These are phyloP conservation scores for Durotheca rogersii DNA, from an alignment of 495 filamentous ascomycete species.

Conservation along the genomic window DNA sequence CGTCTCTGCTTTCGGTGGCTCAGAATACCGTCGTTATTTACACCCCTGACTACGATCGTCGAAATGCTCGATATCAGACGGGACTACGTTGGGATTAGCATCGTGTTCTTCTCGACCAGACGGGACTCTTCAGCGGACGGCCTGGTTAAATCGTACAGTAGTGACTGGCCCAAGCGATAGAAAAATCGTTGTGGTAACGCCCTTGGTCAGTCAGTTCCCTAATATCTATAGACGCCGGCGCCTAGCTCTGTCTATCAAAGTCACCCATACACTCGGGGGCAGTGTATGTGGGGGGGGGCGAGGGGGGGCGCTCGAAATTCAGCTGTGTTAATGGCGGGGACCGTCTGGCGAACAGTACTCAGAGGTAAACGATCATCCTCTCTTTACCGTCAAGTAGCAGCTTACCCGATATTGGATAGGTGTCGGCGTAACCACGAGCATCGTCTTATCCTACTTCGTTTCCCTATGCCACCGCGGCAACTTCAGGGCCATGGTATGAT, in stretches of 20 bases:
- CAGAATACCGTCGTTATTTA: slow-evolving; percentile 55
- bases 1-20: slow-evolving; percentile 46
- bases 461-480: slow-evolving; percentile 64
- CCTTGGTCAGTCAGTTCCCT: slow-evolving; percentile 46
- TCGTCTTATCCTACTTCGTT: slow-evolving; percentile 66
- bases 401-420: neutral
- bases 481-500: slow-evolving; percentile 56
- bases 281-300: slow-evolving; percentile 48
- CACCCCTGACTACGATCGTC: slow-evolving; percentile 47
- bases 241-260: slow-evolving; percentile 44
- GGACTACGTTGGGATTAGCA: slow-evolving; percentile 60
- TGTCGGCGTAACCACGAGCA: slow-evolving; percentile 40
- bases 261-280: slow-evolving; percentile 46
- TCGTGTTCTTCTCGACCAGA: slow-evolving; percentile 67
- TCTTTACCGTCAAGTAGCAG: neutral
- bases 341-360: too few species aligned
- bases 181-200: slow-evolving; percentile 26
- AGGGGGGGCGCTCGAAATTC: slow-evolving; percentile 33
- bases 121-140: slow-evolving; percentile 37
- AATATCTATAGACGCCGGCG: slow-evolving; percentile 54
- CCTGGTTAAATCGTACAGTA: slow-evolving; percentile 29
- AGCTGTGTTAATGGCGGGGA: slow-evolving; percentile 73
- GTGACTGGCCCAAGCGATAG: neutral
- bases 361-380: too few species aligned
- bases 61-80: slow-evolving; percentile 27